Percentiles rank a stretch among this genome's conserved stretches.
Evolutionary conservation across 1,139 yeast genomes (phyloP).

Genomic region (Hemisphaericaspora xylofermentans): DNA sequence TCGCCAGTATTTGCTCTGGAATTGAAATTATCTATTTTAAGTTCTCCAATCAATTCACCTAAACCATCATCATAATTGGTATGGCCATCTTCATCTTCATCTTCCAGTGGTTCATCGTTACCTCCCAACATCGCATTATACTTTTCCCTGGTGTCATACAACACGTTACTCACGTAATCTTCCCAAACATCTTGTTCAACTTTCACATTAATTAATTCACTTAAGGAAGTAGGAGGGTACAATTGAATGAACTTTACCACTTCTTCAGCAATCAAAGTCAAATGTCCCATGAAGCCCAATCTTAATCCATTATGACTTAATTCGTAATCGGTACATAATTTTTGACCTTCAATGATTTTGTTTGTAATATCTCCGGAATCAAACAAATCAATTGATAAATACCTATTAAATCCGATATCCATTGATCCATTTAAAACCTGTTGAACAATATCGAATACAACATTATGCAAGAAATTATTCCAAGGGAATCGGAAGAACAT

Average conservation of each 20-base stretch:
- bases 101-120: constrained; percentile 40
- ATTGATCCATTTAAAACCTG: constrained; percentile 94
- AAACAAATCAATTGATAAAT: constrained; percentile 82
- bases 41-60: constrained; percentile 44
- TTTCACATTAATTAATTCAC: constrained; percentile 59
- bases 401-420: constrained; percentile 86
- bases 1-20: constrained; percentile 26
- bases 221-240: constrained; percentile 60
- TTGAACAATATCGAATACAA: constrained; percentile 95
- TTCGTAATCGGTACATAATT: constrained; percentile 69
- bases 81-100: constrained; percentile 39
- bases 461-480: constrained; percentile 97
- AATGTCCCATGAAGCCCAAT: constrained; percentile 95
- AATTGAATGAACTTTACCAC: constrained; percentile 89
- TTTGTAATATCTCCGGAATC: constrained; percentile 75
- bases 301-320: constrained; percentile 62
- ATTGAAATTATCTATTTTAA: constrained; percentile 38
- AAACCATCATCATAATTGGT: constrained; percentile 49
- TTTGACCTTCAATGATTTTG: constrained; percentile 80
- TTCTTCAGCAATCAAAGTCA: constrained; percentile 93
- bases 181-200: constrained; percentile 73
- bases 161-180: constrained; percentile 76
- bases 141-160: constrained; percentile 88
- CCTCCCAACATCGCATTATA: constrained; percentile 96
- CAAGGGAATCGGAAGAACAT: constrained; percentile 95